Conservation (phyloP, 2,329 filamentous ascomycete species). For the Cadophora luteo-olivacea region DNA sequence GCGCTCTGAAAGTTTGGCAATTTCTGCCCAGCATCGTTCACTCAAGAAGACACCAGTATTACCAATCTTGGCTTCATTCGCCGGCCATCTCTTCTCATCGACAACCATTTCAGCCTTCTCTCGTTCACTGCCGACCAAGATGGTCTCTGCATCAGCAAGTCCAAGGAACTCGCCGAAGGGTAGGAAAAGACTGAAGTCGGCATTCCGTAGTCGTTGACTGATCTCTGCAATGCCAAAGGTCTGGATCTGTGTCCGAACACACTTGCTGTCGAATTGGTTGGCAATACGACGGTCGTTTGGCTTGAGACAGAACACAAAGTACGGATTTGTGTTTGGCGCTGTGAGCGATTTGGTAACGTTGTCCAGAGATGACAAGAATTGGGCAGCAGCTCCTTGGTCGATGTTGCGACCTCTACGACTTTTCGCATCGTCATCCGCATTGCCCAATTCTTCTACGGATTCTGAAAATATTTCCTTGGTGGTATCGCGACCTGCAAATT, state of each 20-base stretch:
- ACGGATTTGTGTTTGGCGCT: slow-evolving; percentile 84
- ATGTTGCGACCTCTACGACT: slow-evolving; percentile 52
- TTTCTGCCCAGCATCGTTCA: slow-evolving; percentile 93
- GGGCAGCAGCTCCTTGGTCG: slow-evolving; percentile 88
- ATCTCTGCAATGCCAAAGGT: slow-evolving; percentile 97
- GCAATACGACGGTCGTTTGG: slow-evolving; percentile 96
- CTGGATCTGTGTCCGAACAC: slow-evolving; percentile 91
- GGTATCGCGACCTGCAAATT: slow-evolving; percentile 43
- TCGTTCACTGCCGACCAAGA: slow-evolving; percentile 88
- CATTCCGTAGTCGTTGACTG: slow-evolving; percentile 88
- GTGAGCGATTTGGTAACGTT: slow-evolving; percentile 89
- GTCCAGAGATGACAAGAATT: slow-evolving; percentile 88
- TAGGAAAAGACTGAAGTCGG: slow-evolving; percentile 94
- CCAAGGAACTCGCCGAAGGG: slow-evolving; percentile 96
- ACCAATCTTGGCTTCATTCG: slow-evolving; percentile 88
- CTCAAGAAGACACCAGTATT: slow-evolving; percentile 95
- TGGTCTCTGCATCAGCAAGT: slow-evolving; percentile 80
- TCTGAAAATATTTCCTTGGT: slow-evolving; percentile 43
- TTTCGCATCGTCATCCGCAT: slow-evolving; percentile 50
- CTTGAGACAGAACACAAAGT: slow-evolving; percentile 97
- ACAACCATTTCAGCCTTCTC: slow-evolving; percentile 93
- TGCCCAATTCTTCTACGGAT: slow-evolving; percentile 53
- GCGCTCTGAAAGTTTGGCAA: slow-evolving; percentile 76
- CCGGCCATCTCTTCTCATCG: slow-evolving; percentile 90
- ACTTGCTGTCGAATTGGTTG: slow-evolving; percentile 99